Base-by-base conservation (phyloP, 2,329 filamentous ascomycete genomes). In the Aspergillus thermomutatus region DNA sequence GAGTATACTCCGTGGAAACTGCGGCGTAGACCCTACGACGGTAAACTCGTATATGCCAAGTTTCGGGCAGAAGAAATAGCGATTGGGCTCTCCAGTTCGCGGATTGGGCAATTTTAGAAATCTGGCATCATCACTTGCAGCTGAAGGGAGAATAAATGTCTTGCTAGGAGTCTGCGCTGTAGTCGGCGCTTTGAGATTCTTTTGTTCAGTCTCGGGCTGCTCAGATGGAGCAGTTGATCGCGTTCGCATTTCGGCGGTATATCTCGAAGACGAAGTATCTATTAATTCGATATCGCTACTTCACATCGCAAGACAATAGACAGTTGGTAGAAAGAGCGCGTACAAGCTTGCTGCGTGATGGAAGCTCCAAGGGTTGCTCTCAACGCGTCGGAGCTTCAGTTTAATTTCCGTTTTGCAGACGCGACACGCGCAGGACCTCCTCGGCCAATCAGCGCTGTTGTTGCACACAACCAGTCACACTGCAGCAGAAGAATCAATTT, bases 1-100 rank as follows among this genome's bases (percentile, higher is more conserved):
- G 4, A 88, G 71, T 69, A 83, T 82, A 66, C 85, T 87, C 56
- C 79, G 76, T 50, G 79, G 79, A 37, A 75, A 72, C 21, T 75
- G 77, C 58, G 79, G 77, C 2, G 82, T 76, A 4, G 82, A 76
- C 8, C 79, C 72, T 53, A 87, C 76, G 53, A 77, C 78, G 2
- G 82, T 87, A 67, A 88, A 86, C 62, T 88, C 85, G 65, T 82
- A 83, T 54, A 87, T 74, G 3, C 85, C 85, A 21, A 76, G 77
- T 26, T 79, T 69, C 0, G 85, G 84, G 59, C 83, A 86, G 64
- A 85, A 83, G 58, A 81, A 80, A 64, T 86, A 87, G 59, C 83
- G 77, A 48, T 72, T 79, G 3, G 77, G 70, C 7, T 68, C 69
- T 3, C 68, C 69, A 14, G 79, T 82, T 40, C 79, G 77, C 7